Base-by-base conservation (phyloP, 345 rosid genomes). In the Populus simonii region DNA sequence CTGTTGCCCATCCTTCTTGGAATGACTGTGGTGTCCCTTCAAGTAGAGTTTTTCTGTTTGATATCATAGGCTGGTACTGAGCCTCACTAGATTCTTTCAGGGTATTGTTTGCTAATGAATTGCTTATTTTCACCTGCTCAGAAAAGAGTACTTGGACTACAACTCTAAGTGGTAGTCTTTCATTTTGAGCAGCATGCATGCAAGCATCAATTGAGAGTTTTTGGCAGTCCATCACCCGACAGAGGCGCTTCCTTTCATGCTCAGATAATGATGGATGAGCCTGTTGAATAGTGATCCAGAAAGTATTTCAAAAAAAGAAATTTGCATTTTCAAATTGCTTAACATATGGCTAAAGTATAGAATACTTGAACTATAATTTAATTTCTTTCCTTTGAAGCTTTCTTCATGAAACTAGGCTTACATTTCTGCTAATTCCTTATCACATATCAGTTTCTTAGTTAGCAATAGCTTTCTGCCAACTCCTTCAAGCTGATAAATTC, bases 61-160 rank as follows among this genome's bases (percentile, higher is more conserved):
- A 83, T 59, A 91, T 81, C 91, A 93, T 76, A 2, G 96, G 96
- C 66, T 93, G 98, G 87, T 84, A 91, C 31, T 86, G 85, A 38
- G 82, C 72, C 38, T 91, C 94, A 2, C 89, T 90, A 1, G 88
- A 82, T 41, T 90, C 93, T 85, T 93, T 93, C 55, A 88, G 84
- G 38, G 91, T 59, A 76, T 78, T 87, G 83, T 80, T 92, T 66
- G 97, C 96, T 5, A 96, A 77, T 36, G 96, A 92, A 43, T 92
- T 93, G 86, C 94, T 93, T 70, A 93, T 92, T 75, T 96, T 96
- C 17, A 96, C 92, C 83, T 96, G 99, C 79, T 96, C 98, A 0
- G 98, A 93, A 89, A 96, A 96, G 61, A 96, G 94, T 18, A 96
- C 98, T 80, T 93, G 99, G 59, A 96, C 94, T 55, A 96, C 99